Conservation (phyloP, 148 eudicot species). For the Cornus kousa region DNA sequence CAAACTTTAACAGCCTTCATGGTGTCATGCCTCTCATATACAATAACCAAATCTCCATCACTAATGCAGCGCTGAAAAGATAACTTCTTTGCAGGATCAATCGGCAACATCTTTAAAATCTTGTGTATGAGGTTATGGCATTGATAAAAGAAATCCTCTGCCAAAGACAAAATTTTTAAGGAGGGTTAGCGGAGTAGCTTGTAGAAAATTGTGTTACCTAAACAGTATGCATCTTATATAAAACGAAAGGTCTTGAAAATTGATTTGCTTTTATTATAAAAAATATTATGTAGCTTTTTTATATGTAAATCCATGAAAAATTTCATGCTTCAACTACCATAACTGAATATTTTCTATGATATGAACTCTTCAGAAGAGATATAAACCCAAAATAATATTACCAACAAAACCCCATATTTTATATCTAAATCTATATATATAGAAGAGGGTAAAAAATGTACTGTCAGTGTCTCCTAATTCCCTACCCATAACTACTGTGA, state of each 20-base stretch:
- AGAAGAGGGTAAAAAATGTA: too few species aligned
- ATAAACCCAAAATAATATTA: background rate
- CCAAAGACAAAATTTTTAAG: background rate
- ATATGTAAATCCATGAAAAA: background rate
- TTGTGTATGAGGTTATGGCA: background rate
- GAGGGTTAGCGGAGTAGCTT: background rate
- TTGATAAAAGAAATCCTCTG: background rate
- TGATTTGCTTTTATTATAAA: background rate
- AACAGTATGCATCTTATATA: background rate
- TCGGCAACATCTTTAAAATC: slow-evolving; percentile 39
- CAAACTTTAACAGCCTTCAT: slow-evolving; percentile 79
- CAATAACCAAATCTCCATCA: slow-evolving; percentile 77
- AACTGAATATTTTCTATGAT: too few species aligned
- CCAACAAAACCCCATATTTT: background rate
- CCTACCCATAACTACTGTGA: too few species aligned
- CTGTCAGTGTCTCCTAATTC: too few species aligned
- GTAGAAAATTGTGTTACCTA: background rate
- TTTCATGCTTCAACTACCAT: background rate
- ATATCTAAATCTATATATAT: too few species aligned
- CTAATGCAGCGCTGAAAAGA: slow-evolving; percentile 51
- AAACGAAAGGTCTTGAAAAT: background rate
- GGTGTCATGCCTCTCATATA: slow-evolving; percentile 71
- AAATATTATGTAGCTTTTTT: background rate
- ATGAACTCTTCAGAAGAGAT: background rate
- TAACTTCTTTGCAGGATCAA: slow-evolving; percentile 45